Conservation (phyloP, 1,139 yeast species). For the Geotrichum cucujoidarum region DNA sequence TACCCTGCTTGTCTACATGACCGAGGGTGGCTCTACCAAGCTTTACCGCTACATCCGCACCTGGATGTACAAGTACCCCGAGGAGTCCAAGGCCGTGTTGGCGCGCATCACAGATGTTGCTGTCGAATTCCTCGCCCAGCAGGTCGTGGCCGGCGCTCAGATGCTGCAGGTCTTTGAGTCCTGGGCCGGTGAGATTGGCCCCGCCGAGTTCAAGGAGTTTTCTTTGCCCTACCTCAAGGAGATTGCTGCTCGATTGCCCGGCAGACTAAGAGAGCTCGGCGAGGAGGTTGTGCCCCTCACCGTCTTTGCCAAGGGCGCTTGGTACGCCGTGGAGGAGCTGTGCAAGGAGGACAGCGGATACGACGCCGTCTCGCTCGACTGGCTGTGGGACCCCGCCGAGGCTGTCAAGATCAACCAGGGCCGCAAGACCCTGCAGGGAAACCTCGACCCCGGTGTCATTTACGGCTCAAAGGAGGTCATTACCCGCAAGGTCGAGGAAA, state of each 20-base stretch:
- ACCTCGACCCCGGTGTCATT: slow-evolving; percentile 90
- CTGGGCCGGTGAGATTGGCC: slow-evolving; percentile 97
- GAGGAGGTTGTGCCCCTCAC: slow-evolving; percentile 79
- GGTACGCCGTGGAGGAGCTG: slow-evolving; percentile 89
- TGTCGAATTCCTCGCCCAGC: slow-evolving; percentile 86
- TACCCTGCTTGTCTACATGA: slow-evolving; percentile 94
- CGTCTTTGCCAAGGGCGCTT: slow-evolving; percentile 92
- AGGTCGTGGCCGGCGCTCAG: slow-evolving; percentile 96
- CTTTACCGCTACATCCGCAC: slow-evolving; percentile 86
- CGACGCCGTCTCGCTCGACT: slow-evolving; percentile 83
- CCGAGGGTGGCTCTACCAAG: slow-evolving; percentile 95
- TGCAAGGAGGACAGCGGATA: slow-evolving; percentile 66
- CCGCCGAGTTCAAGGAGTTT: slow-evolving; percentile 79
- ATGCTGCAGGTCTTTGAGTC: slow-evolving; percentile 95
- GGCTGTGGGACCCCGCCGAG: slow-evolving; percentile 81
- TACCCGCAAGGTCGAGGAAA: slow-evolving; percentile 70
- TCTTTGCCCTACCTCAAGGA: slow-evolving; percentile 82
- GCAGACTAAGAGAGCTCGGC: slow-evolving; percentile 66
- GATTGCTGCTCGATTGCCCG: slow-evolving; percentile 65
- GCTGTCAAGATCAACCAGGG: slow-evolving; percentile 76
- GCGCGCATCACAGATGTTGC: slow-evolving; percentile 85
- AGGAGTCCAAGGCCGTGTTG: slow-evolving; percentile 63
- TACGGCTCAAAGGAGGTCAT: slow-evolving; percentile 85
- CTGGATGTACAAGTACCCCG: slow-evolving; percentile 81
- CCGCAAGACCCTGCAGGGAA: slow-evolving; percentile 87